phyloP scores from a whole-genome alignment of 2,329 filamentous ascomycete species.

The Juglanconis juglandina region DNA sequence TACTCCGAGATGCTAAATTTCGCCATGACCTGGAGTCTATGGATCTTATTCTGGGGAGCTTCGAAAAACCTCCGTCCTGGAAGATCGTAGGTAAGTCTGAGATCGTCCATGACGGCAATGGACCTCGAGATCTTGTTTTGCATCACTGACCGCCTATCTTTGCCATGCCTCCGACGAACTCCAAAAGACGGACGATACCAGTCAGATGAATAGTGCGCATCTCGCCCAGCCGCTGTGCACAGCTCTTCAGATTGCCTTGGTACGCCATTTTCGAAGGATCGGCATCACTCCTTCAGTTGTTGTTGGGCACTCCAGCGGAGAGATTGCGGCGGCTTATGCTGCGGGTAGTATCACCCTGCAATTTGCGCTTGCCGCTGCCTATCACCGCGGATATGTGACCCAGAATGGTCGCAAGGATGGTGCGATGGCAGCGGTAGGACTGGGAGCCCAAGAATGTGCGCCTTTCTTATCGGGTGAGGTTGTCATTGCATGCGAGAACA shows the following conservation, averaged over 20 bases:
- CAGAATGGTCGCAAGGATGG: too few relatives aligned
- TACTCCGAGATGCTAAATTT: slow-evolving; percentile 13
- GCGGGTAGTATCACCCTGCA: slow-evolving; percentile 24
- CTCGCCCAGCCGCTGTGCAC: slow-evolving; percentile 35
- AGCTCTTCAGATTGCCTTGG: slow-evolving; percentile 39
- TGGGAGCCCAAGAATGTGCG: too few relatives aligned
- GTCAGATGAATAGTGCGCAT: slow-evolving; percentile 24
- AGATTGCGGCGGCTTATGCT: slow-evolving; percentile 40
- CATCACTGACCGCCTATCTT: too few relatives aligned
- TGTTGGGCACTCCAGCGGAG: slow-evolving; percentile 31
- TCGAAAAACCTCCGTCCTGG: slow-evolving; percentile 22
- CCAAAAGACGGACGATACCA: slow-evolving; percentile 16
- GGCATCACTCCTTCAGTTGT: slow-evolving; percentile 28
- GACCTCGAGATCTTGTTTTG: too few relatives aligned
- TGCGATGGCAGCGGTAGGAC: too few relatives aligned
- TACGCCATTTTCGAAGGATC: slow-evolving; percentile 31
- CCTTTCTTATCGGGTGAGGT: too few relatives aligned
- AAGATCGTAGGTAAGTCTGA: slow-evolving; percentile 8
- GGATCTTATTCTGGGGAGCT: too few relatives aligned
- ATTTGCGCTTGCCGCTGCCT: too few relatives aligned
- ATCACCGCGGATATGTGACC: too few relatives aligned
- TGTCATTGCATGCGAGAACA: too few relatives aligned
- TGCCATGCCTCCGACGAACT: slow-evolving; percentile 18
- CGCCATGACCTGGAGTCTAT: background rate
- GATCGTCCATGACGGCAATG: too few relatives aligned